Conservation (phyloP, 495 filamentous ascomycete species). For the Diplogelasinospora grovesii region DNA sequence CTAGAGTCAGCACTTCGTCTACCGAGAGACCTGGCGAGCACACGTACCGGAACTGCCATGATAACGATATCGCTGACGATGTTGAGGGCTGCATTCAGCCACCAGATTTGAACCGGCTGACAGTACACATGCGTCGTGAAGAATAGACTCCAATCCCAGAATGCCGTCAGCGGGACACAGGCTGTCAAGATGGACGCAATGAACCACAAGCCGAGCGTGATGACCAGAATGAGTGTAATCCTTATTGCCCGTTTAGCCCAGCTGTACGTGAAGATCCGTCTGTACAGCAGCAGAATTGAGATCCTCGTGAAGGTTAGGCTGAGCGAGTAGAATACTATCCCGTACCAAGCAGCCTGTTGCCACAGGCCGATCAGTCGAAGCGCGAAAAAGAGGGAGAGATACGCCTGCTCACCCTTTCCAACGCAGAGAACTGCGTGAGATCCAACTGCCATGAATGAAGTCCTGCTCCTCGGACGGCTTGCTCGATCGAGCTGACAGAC, state of each 20-base stretch:
- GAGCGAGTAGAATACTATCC: conserved; percentile 24
- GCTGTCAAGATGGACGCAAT: conserved; percentile 19
- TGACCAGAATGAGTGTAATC: conserved; percentile 15
- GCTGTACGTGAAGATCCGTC: conserved; percentile 25
- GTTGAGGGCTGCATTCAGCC: conserved; percentile 22
- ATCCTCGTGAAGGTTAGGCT: conserved; percentile 22
- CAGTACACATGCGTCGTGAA: conserved; percentile 17
- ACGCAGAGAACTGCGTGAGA: conserved; percentile 3
- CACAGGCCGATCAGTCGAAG: no score
- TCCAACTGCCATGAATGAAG: conserved; percentile 20
- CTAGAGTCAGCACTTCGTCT: conserved; percentile 1
- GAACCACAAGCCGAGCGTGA: conserved; percentile 19
- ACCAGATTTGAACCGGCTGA: conserved; percentile 22
- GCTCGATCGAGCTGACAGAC: conserved; percentile 20
- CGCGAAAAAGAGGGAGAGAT: no score
- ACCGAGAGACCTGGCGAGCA: not conserved
- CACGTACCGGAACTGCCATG: conserved; percentile 20
- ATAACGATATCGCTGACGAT: conserved; percentile 20
- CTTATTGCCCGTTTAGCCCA: conserved; percentile 20
- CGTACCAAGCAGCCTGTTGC: conserved; percentile 18
- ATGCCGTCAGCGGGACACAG: conserved; percentile 23
- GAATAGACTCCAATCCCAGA: conserved; percentile 25
- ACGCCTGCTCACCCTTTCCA: conserved; percentile 14
- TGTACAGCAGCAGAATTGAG: conserved; percentile 25
- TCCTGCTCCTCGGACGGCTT: conserved; percentile 19